Conservation (phyloP, 441 rosid genomes). For the Gossypium schwendimanii region DNA sequence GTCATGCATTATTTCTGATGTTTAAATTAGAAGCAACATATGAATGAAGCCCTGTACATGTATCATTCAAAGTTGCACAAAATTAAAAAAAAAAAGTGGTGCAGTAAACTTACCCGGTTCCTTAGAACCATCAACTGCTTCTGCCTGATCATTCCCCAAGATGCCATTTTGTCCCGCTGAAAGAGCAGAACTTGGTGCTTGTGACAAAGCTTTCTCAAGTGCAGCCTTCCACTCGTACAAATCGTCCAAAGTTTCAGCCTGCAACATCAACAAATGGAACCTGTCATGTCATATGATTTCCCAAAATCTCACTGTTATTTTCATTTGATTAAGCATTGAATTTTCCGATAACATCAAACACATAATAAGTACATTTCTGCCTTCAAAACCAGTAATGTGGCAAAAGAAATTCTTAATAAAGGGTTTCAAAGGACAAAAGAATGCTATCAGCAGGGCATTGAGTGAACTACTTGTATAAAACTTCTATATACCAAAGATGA, state of each 20-base stretch:
- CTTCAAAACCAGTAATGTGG: background rate
- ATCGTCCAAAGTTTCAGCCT: slow-evolving; percentile 97
- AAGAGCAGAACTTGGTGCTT: slow-evolving; percentile 76
- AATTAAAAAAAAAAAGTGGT: background rate
- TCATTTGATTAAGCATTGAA: background rate
- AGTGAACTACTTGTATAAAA: background rate
- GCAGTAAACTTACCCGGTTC: slow-evolving; percentile 50
- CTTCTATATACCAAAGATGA: background rate
- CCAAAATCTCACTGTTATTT: background rate
- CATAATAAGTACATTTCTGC: background rate
- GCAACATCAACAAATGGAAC: slow-evolving; percentile 18
- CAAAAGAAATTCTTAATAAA: background rate
- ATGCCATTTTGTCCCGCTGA: slow-evolving; percentile 81
- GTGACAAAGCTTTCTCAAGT: slow-evolving; percentile 80
- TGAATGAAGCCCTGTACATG: background rate
- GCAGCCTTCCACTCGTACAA: slow-evolving; percentile 87
- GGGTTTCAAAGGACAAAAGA: background rate
- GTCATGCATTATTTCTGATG: background rate
- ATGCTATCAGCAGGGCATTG: background rate
- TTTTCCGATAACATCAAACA: background rate
- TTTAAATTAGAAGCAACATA: background rate
- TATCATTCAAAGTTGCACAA: background rate
- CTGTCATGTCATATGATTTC: slow-evolving; percentile 7
- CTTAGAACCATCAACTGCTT: slow-evolving; percentile 38
- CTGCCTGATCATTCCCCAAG: slow-evolving; percentile 62